Percentiles rank a stretch among this genome's conserved stretches.
Conservation (phyloP, 139 green algal genomes). For the Chlamydomonas applanata region DNA sequence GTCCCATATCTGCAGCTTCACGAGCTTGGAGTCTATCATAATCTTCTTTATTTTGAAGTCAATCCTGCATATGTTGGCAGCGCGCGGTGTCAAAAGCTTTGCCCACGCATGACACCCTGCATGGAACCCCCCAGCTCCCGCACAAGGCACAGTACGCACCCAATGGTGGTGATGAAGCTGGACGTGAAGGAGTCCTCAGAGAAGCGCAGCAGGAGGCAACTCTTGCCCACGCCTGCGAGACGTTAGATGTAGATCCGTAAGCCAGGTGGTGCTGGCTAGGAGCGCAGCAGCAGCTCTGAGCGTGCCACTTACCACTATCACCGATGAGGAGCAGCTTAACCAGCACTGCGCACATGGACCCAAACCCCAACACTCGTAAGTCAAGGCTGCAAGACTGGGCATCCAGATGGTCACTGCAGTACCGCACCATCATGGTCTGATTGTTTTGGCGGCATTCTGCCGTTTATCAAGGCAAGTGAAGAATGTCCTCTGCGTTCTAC, state of each 20-base stretch:
- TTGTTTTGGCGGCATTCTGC: background rate
- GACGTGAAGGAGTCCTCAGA: constrained; percentile 95
- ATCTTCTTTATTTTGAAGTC: constrained; percentile 99
- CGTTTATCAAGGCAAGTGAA: no score
- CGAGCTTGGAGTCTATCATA: constrained; percentile 86
- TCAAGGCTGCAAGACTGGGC: background rate
- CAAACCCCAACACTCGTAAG: background rate
- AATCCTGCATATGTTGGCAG: constrained; percentile 65
- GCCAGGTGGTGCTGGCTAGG: background rate
- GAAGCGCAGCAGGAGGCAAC: constrained; percentile 93
- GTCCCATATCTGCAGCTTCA: constrained; percentile 99
- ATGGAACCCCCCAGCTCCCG: background rate
- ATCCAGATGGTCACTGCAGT: background rate
- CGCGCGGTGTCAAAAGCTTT: background rate
- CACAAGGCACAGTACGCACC: constrained; percentile 54
- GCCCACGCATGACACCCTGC: background rate
- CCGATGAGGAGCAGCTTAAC: constrained; percentile 97
- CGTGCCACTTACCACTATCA: constrained; percentile 79
- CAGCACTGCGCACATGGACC: constrained; percentile 33
- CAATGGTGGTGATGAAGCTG: constrained; percentile 98
- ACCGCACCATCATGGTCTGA: constrained; percentile 6
- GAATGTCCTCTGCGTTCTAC: no score
- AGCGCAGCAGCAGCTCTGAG: background rate
- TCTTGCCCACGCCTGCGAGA: constrained; percentile 91
- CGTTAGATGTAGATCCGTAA: background rate